Conservation (phyloP, 73 alveolate genomes). For the Stentor roeselii region DNA sequence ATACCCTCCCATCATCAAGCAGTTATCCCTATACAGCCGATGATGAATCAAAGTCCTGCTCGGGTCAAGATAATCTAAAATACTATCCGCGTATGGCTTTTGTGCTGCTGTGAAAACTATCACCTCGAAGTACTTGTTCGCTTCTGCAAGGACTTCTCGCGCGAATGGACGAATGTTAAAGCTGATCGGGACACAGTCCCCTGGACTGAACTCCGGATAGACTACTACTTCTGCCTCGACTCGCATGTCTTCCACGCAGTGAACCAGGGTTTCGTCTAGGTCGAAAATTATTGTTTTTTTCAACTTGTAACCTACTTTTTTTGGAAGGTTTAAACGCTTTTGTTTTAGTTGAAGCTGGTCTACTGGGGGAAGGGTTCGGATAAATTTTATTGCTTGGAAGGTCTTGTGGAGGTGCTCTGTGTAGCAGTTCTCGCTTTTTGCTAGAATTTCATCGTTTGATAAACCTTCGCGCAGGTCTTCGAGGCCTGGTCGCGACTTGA, state of each 20-base stretch:
- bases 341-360: no score
- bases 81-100: constrained; percentile 47
- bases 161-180: constrained; percentile 41
- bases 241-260: constrained; percentile 63
- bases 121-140: constrained; percentile 33
- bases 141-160: constrained; percentile 29
- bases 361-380: no score
- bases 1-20: constrained; percentile 52
- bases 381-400: no score
- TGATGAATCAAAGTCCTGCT: constrained; percentile 37
- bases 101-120: constrained; percentile 49
- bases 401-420: no score
- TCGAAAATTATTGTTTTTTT: constrained; percentile 55
- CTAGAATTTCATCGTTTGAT: no score
- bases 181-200: constrained; percentile 59
- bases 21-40: constrained; percentile 58
- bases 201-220: constrained; percentile 49
- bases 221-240: constrained; percentile 45
- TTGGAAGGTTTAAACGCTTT: no score
- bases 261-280: constrained; percentile 82
- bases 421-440: no score
- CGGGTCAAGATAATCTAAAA: constrained; percentile 52
- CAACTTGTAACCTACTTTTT: no score
- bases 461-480: no score
- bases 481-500: no score